phyloP scores from a whole-genome alignment of 306 rosid species.

The Glycine soja region DNA sequence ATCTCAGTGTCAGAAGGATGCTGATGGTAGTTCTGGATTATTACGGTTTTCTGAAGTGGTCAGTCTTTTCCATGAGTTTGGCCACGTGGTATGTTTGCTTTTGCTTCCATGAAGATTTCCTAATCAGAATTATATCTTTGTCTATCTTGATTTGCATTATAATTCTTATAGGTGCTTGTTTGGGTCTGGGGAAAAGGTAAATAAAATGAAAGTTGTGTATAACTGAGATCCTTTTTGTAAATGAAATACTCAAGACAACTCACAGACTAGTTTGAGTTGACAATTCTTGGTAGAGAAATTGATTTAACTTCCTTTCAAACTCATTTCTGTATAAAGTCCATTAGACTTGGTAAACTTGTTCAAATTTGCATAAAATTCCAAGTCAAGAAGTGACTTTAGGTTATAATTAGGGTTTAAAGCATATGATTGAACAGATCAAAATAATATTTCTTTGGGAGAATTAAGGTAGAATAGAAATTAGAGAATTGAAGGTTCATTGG shows the following conservation, averaged over 20 bases:
- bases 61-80: constrained; percentile 91
- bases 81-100: constrained; percentile 90
- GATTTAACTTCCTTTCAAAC: background rate
- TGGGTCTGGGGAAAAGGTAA: background rate
- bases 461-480: constrained; percentile 15
- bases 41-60: constrained; percentile 93
- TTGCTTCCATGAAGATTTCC: constrained; percentile 40
- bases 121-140: constrained; percentile 32
- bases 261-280: background rate
- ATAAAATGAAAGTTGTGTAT: constrained; percentile 5
- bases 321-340: background rate
- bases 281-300: background rate
- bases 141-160: constrained; percentile 8
- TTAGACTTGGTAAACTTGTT: background rate
- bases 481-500: constrained; percentile 5
- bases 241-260: background rate
- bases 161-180: constrained; percentile 30
- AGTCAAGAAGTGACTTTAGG: background rate
- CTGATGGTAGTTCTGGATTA: constrained; percentile 64
- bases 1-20: constrained; percentile 76
- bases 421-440: background rate
- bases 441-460: constrained; percentile 8
- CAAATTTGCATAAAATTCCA: background rate
- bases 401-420: constrained; percentile 1
- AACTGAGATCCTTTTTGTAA: constrained; percentile 22